phyloP scores from a whole-genome alignment of 2,329 filamentous ascomycete genomes.

The Triangularia verruculosa region DNA sequence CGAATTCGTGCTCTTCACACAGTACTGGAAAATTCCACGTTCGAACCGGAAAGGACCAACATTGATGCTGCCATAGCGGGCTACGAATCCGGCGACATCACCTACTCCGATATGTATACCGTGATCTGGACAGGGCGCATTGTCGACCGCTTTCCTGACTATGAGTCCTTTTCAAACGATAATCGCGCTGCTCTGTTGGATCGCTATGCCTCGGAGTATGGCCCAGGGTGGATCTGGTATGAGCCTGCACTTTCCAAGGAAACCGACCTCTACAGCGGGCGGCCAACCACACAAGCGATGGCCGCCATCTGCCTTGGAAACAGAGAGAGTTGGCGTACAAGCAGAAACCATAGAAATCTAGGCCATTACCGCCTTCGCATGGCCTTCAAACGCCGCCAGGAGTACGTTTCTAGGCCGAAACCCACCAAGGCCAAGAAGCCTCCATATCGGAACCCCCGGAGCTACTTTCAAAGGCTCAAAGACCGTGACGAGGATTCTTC shows the following conservation, averaged over 20 bases:
- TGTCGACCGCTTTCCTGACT: slow-evolving; percentile 40
- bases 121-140: slow-evolving; percentile 43
- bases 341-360: slow-evolving; percentile 29
- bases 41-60: slow-evolving; percentile 39
- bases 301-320: slow-evolving; percentile 32
- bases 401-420: neutral
- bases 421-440: neutral
- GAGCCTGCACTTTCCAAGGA: slow-evolving; percentile 40
- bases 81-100: slow-evolving; percentile 41
- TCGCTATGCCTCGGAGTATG: slow-evolving; percentile 36
- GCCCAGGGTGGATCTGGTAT: slow-evolving; percentile 46
- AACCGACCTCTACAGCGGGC: slow-evolving; percentile 20
- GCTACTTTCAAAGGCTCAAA: neutral
- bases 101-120: slow-evolving; percentile 39
- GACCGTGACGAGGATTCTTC: slow-evolving; percentile 11
- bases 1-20: slow-evolving; percentile 34
- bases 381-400: slow-evolving; percentile 31
- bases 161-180: slow-evolving; percentile 35
- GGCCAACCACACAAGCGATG: slow-evolving; percentile 28
- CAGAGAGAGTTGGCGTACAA: slow-evolving; percentile 11
- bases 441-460: neutral
- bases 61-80: slow-evolving; percentile 42
- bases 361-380: slow-evolving; percentile 32
- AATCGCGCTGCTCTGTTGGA: slow-evolving; percentile 40
- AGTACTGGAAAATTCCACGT: slow-evolving; percentile 34